A percentile compares a stretch with the other conserved stretches of the same genome.
phyloP scores from a whole-genome alignment of 1,139 yeast species.

The Geotrichum cucujoidarum region DNA sequence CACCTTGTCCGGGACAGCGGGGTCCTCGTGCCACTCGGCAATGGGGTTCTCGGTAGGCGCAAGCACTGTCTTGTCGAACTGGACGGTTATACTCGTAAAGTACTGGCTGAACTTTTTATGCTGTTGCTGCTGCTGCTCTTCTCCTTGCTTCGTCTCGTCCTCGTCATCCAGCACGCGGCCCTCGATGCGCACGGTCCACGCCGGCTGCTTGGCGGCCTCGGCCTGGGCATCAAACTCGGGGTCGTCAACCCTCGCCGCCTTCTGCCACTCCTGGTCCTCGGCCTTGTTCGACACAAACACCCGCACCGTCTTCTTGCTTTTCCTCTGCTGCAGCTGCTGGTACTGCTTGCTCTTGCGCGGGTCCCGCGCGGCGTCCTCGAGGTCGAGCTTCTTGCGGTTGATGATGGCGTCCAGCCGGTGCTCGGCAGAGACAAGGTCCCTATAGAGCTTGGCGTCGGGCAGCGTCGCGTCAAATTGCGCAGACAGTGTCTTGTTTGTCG shows the following conservation, averaged over 20 bases:
- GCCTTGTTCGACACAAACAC: constrained; percentile 78
- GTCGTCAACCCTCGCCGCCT: constrained; percentile 34
- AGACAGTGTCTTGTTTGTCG: constrained; percentile 70
- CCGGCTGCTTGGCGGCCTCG: constrained; percentile 29
- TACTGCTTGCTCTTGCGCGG: constrained; percentile 40
- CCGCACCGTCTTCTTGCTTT: constrained; percentile 56
- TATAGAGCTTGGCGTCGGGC: constrained; percentile 71
- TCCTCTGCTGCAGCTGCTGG: too few species aligned
- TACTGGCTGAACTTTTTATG: constrained; percentile 71
- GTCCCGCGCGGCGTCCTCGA: constrained; percentile 68
- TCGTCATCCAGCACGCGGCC: constrained; percentile 63
- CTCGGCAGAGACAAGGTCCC: constrained; percentile 71
- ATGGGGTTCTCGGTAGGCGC: constrained; percentile 38
- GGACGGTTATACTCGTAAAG: constrained; percentile 78
- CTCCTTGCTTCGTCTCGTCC: constrained; percentile 46
- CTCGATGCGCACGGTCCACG: constrained; percentile 86
- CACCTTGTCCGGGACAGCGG: constrained; percentile 27
- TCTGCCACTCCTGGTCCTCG: constrained; percentile 91
- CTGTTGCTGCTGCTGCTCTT: constrained; percentile 37
- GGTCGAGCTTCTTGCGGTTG: constrained; percentile 76
- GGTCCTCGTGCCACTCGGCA: constrained; percentile 65
- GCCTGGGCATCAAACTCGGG: constrained; percentile 30
- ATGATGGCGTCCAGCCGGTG: constrained; percentile 72
- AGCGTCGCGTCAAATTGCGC: constrained; percentile 53
- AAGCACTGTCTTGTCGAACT: constrained; percentile 47